These are phyloP conservation scores for Coelastrella sp. DNA, from an alignment of 139 green algal genomes.

Conservation along the genomic window DNA sequence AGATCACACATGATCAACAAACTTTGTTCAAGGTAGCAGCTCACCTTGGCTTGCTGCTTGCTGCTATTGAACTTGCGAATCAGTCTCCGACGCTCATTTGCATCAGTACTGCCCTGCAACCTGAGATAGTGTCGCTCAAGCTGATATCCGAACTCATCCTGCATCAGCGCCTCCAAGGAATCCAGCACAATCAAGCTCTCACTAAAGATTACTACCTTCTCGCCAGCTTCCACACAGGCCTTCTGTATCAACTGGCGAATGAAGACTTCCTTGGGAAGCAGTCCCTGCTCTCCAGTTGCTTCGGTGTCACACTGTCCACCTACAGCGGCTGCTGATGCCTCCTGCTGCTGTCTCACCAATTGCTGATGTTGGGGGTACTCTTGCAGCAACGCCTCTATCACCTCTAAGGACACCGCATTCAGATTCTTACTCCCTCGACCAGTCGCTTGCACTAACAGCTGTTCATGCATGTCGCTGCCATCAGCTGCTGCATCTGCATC, in stretches of 20 bases:
- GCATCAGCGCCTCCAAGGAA: neutral
- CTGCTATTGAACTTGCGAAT: neutral
- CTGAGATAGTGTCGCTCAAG: neutral
- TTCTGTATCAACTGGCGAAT: neutral
- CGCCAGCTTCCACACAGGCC: neutral
- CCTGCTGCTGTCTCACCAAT: neutral
- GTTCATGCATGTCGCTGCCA: neutral
- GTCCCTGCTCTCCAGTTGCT: neutral
- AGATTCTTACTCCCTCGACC: neutral
- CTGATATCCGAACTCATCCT: neutral
- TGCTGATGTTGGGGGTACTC: neutral
- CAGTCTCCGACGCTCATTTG: neutral
- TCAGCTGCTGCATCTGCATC: neutral
- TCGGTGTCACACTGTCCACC: neutral
- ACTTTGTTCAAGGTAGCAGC: neutral
- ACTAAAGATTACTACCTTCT: constrained; percentile 46
- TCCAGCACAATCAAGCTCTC: constrained; percentile 22
- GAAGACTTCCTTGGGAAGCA: constrained; percentile 35
- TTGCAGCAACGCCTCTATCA: neutral
- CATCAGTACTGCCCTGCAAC: neutral
- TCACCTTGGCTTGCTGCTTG: neutral
- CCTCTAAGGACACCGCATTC: neutral
- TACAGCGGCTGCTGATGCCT: neutral
- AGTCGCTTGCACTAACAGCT: neutral
- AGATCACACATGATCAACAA: too few relatives aligned